phyloP scores from a whole-genome alignment of 768 basidiomycete genomes.

The Coprinellus micaceus region DNA sequence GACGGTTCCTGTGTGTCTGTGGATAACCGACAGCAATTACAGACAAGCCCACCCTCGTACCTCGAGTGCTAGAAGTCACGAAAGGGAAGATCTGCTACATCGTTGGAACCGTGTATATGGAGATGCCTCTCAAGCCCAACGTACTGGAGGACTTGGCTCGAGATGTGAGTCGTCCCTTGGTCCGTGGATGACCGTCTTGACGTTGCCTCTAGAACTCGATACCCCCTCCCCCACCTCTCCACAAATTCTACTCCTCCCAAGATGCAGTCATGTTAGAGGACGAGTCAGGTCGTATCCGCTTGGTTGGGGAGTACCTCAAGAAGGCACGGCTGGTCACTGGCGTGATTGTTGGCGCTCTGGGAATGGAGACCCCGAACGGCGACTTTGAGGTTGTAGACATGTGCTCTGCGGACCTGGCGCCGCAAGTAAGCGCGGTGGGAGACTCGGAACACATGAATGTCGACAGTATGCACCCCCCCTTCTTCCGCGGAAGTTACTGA shows the following conservation, averaged over 20 bases:
- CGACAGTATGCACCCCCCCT: conserved; percentile 47
- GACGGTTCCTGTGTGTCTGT: not conserved
- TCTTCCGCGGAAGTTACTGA: conserved; percentile 4
- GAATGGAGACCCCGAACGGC: conserved; percentile 83
- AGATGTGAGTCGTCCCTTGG: conserved; percentile 51
- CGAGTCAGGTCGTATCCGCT: conserved; percentile 86
- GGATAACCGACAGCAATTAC: not conserved
- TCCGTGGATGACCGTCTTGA: not conserved
- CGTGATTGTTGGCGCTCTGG: conserved; percentile 84
- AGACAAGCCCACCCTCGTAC: conserved; percentile 71
- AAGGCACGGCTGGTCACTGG: conserved; percentile 79
- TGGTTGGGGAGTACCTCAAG: conserved; percentile 72
- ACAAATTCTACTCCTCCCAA: conserved; percentile 71
- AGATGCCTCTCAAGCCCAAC: conserved; percentile 98
- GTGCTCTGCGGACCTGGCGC: conserved; percentile 81
- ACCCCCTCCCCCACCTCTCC: conserved; percentile 71
- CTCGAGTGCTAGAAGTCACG: conserved; percentile 81
- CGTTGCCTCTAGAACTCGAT: conserved; percentile 68
- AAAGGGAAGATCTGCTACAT: conserved; percentile 86
- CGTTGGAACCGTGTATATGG: conserved; percentile 95
- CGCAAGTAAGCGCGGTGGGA: conserved; percentile 41
- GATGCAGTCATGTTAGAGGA: conserved; percentile 92
- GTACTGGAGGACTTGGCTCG: conserved; percentile 93
- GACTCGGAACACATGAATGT: conserved; percentile 54
- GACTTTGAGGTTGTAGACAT: conserved; percentile 93